phyloP scores from a whole-genome alignment of 1,139 yeast species.

The Pichia sp. region DNA sequence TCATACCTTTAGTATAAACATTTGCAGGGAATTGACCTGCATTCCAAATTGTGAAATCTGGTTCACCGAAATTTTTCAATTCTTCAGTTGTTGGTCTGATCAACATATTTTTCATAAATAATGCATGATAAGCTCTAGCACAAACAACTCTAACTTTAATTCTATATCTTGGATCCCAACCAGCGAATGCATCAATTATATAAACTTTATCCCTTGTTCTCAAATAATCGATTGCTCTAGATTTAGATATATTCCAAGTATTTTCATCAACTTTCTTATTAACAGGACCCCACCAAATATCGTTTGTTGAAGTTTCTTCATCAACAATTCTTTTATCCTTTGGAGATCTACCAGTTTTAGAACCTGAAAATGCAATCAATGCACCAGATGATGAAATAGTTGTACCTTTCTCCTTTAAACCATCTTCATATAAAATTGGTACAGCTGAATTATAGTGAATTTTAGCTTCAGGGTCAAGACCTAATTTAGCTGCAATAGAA shows the following conservation, averaged over 20 bases:
- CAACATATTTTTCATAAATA: slow-evolving; percentile 97
- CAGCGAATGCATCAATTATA: slow-evolving; percentile 95
- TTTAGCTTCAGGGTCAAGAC: slow-evolving; percentile 40
- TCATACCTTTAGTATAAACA: slow-evolving; percentile 94
- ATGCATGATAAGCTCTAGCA: slow-evolving; percentile 97
- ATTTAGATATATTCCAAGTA: slow-evolving; percentile 93
- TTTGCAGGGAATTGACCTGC: slow-evolving; percentile 99
- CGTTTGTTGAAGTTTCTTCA: slow-evolving; percentile 73
- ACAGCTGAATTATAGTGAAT: slow-evolving; percentile 89
- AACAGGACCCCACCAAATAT: slow-evolving; percentile 99
- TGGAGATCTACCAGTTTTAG: slow-evolving; percentile 97
- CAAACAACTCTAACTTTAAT: slow-evolving; percentile 94
- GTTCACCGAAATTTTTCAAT: slow-evolving; percentile 85
- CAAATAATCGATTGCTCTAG: slow-evolving; percentile 93
- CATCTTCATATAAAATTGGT: slow-evolving; percentile 92
- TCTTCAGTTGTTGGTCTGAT: slow-evolving; percentile 92
- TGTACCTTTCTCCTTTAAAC: slow-evolving; percentile 82
- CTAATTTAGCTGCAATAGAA: slow-evolving; percentile 28
- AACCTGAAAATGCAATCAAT: slow-evolving; percentile 90
- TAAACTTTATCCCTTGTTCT: slow-evolving; percentile 93
- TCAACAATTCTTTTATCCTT: slow-evolving; percentile 97
- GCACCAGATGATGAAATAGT: slow-evolving; percentile 94
- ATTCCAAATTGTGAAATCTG: slow-evolving; percentile 96
- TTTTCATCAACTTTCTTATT: slow-evolving; percentile 90
- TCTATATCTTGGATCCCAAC: slow-evolving; percentile 99